Percentiles rank a stretch among this genome's conserved stretches.
These are phyloP conservation scores for Ceratocystis ficicola DNA, from an alignment of 2,329 filamentous ascomycete species.

Conservation along the genomic window DNA sequence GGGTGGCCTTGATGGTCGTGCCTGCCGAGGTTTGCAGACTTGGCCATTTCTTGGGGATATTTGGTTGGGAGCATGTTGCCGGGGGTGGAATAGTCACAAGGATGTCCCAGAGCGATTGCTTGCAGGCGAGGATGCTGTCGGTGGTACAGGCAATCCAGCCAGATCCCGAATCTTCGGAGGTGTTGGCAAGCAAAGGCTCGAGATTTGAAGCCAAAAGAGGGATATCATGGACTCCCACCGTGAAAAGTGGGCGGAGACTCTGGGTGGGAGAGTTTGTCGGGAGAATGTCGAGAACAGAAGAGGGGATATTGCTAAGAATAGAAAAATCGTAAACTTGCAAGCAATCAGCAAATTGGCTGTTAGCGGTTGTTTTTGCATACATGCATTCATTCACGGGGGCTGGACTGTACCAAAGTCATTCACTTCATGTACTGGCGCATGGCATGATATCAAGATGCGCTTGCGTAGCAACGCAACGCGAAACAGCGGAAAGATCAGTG, in stretches of 20 bases:
- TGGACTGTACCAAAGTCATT: slow-evolving; percentile 70
- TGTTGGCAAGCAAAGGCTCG: slow-evolving; percentile 30
- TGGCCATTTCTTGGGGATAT: slow-evolving; percentile 48
- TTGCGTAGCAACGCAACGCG: slow-evolving; percentile 76
- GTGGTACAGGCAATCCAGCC: slow-evolving; percentile 95
- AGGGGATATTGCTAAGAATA: slow-evolving; percentile 78
- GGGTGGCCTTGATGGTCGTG: slow-evolving; percentile 65
- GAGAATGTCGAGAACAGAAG: slow-evolving; percentile 58
- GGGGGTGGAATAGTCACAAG: slow-evolving; percentile 61
- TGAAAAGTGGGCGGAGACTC: slow-evolving; percentile 74
- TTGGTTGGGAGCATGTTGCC: slow-evolving; percentile 34
- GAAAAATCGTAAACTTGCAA: slow-evolving; percentile 77
- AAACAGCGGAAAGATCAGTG: slow-evolving; percentile 82
- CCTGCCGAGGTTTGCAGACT: slow-evolving; percentile 56
- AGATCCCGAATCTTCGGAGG: slow-evolving; percentile 27
- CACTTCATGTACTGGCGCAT: slow-evolving; percentile 69
- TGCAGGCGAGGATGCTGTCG: slow-evolving; percentile 80
- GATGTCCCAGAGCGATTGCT: slow-evolving; percentile 77
- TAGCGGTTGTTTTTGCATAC: not conserved
- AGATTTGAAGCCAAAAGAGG: slow-evolving; percentile 53
- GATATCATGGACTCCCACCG: slow-evolving; percentile 86
- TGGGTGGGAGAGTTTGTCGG: slow-evolving; percentile 48
- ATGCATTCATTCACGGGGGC: not conserved
- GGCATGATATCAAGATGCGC: slow-evolving; percentile 73
- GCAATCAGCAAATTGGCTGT: not conserved